Percentiles rank a stretch among this genome's conserved stretches.
phyloP scores from a whole-genome alignment of 306 rosid genomes.

The Rubus idaeus region DNA sequence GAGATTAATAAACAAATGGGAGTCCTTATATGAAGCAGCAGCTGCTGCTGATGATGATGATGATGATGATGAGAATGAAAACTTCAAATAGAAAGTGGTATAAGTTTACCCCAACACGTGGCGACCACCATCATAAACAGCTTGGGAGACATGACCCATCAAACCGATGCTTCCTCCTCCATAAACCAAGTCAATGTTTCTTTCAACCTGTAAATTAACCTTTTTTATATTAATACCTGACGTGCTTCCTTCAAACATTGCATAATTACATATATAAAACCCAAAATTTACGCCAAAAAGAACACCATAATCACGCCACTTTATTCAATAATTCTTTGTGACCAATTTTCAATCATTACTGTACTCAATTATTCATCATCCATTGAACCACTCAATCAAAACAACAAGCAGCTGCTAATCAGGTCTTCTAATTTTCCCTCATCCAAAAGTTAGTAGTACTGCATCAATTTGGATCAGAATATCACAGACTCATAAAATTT shows the following conservation, averaged over 20 bases:
- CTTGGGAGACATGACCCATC: constrained; percentile 91
- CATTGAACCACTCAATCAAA: neutral
- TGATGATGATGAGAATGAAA: neutral
- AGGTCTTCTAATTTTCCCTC: neutral
- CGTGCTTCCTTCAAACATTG: constrained; percentile 13
- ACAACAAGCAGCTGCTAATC: neutral
- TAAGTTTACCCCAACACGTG: constrained; percentile 82
- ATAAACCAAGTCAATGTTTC: constrained; percentile 89
- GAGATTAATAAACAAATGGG: neutral
- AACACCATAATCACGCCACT: neutral
- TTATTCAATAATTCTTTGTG: neutral
- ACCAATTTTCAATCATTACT: constrained; percentile 3
- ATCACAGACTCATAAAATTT: neutral
- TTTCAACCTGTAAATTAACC: constrained; percentile 57
- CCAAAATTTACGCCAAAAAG: constrained; percentile 6
- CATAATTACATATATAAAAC: constrained; percentile 5
- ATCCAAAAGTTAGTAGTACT: neutral
- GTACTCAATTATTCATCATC: constrained; percentile 13
- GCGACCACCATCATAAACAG: constrained; percentile 90
- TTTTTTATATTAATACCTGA: constrained; percentile 10
- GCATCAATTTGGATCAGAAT: neutral
- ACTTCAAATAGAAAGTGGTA: neutral
- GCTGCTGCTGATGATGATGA: too few species aligned
- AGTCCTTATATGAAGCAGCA: too few species aligned
- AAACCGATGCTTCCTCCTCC: constrained; percentile 98